phyloP scores from a whole-genome alignment of 306 rosid genomes.

The Prosopis cineraria region DNA sequence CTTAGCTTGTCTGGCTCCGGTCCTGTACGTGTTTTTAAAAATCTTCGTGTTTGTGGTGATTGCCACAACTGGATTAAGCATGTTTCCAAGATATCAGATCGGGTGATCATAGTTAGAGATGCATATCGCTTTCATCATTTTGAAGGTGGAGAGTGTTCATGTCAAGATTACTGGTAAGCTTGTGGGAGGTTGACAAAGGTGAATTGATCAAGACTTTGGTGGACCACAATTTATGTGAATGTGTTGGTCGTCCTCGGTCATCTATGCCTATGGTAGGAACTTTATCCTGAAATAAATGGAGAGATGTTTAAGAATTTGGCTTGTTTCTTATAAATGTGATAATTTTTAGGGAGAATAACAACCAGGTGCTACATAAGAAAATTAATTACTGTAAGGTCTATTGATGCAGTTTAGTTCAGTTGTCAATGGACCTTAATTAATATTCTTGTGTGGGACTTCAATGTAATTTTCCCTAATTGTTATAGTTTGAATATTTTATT shows the following conservation, averaged over 20 bases:
- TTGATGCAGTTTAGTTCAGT: no score
- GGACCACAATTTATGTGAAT: neutral
- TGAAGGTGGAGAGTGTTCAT: neutral
- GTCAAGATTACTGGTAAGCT: neutral
- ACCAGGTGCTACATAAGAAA: no score
- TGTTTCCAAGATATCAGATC: neutral
- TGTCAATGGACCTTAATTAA: no score
- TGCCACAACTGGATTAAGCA: neutral
- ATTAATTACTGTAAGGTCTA: no score
- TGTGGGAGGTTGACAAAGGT: neutral
- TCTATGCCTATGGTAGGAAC: neutral
- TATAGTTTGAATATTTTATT: no score
- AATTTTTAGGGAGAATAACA: no score
- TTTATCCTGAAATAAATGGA: no score
- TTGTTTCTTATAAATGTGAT: no score
- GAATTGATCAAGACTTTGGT: neutral
- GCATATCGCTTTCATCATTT: conserved; percentile 6
- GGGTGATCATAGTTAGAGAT: neutral
- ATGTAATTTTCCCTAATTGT: no score
- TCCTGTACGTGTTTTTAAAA: neutral
- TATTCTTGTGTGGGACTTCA: no score
- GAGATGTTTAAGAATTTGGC: no score
- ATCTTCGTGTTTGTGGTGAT: neutral
- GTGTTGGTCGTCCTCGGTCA: neutral
- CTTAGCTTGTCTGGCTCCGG: neutral